These are phyloP conservation scores for Vigna mungo DNA, from an alignment of 306 rosid genomes.

Conservation along the genomic window DNA sequence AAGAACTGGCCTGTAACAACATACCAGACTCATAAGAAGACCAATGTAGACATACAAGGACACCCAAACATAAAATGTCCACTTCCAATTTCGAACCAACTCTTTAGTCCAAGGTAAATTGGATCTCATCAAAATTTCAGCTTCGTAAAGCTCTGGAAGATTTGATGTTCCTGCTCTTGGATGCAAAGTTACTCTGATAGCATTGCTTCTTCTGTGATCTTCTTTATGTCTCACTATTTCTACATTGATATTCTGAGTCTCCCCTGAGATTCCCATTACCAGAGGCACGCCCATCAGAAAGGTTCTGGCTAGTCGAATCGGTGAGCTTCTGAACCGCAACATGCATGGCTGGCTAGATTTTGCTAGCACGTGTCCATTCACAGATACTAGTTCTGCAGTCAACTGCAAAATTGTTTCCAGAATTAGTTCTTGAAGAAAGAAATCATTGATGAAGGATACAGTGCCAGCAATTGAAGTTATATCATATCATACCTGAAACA, in stretches of 20 bases:
- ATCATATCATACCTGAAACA: slow-evolving; percentile 73
- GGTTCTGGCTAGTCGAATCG: slow-evolving; percentile 66
- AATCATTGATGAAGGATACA: neutral
- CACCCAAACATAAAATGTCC: slow-evolving; percentile 84
- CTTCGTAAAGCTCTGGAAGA: slow-evolving; percentile 76
- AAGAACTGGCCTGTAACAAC: slow-evolving; percentile 54
- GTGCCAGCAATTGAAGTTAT: neutral
- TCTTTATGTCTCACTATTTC: slow-evolving; percentile 70
- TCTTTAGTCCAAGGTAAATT: slow-evolving; percentile 70
- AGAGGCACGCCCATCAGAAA: slow-evolving; percentile 68
- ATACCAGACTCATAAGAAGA: slow-evolving; percentile 52
- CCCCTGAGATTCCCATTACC: slow-evolving; percentile 65
- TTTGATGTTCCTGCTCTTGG: slow-evolving; percentile 78
- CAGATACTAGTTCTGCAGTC: slow-evolving; percentile 66
- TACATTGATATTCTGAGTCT: slow-evolving; percentile 63
- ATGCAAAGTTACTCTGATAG: slow-evolving; percentile 56
- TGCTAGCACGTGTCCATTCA: slow-evolving; percentile 57
- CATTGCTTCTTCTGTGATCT: slow-evolving; percentile 57
- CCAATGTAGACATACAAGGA: slow-evolving; percentile 59
- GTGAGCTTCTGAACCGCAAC: slow-evolving; percentile 74
- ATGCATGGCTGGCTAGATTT: slow-evolving; percentile 83
- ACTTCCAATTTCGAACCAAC: slow-evolving; percentile 70
- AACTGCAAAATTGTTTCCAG: slow-evolving; percentile 51
- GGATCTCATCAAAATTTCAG: slow-evolving; percentile 62
- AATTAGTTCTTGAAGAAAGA: neutral